Conservation (phyloP, 2,329 filamentous ascomycete species). For the Pseudocercospora fuligena region DNA sequence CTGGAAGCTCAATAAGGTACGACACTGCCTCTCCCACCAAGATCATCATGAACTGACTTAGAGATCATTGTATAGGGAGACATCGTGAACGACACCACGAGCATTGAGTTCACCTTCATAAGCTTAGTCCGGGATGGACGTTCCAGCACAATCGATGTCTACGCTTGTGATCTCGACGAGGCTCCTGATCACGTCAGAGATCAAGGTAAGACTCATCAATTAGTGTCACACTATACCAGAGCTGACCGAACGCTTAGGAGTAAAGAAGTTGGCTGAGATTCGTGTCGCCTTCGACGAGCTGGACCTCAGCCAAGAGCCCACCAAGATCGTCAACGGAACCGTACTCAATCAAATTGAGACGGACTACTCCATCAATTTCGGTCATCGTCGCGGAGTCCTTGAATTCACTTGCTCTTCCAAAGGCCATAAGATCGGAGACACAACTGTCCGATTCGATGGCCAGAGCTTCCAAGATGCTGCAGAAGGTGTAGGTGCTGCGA, state of each 20-base stretch:
- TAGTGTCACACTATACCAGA: too few relatives aligned
- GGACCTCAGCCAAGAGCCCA: constrained; percentile 1
- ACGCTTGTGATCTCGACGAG: neutral
- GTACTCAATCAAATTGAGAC: neutral
- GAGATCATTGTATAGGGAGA: constrained; percentile 15
- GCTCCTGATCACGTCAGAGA: neutral
- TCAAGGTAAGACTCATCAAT: too few relatives aligned
- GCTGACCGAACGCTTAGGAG: neutral
- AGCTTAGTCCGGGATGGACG: neutral
- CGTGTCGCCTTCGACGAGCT: constrained; percentile 8
- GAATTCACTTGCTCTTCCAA: constrained; percentile 7
- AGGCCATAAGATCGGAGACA: constrained; percentile 12
- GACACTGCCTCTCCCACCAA: too few relatives aligned
- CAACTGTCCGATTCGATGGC: constrained; percentile 12
- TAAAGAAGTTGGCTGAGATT: constrained; percentile 15
- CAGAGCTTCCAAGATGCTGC: neutral
- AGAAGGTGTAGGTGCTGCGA: neutral
- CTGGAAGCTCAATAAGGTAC: constrained; percentile 14
- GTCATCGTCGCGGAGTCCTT: constrained; percentile 17
- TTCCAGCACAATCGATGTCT: neutral
- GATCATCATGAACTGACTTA: too few relatives aligned
- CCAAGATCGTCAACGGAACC: neutral
- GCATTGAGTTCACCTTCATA: constrained; percentile 3
- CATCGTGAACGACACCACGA: constrained; percentile 21
- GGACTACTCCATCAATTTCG: constrained; percentile 11